Evolutionary conservation across 306 rosid genomes (phyloP).

Genomic region (Prosopis cineraria): DNA sequence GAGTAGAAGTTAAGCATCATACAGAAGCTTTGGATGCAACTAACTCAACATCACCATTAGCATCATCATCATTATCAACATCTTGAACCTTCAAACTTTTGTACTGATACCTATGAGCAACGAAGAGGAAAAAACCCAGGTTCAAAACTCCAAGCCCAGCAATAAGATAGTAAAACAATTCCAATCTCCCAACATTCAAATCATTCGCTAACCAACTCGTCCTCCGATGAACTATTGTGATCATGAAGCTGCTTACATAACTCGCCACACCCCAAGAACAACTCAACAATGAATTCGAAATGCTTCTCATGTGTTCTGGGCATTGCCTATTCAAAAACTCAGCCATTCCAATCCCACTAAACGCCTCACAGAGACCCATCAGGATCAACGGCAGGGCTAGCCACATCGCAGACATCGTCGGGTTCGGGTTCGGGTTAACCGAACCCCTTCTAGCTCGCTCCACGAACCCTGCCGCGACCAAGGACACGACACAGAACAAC

Average conservation of each 20-base stretch:
- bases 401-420: slow-evolving; percentile 61
- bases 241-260: slow-evolving; percentile 54
- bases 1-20: too few species aligned
- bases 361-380: slow-evolving; percentile 72
- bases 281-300: slow-evolving; percentile 63
- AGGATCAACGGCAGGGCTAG: slow-evolving; percentile 55
- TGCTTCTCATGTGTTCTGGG: slow-evolving; percentile 72
- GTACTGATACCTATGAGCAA: slow-evolving; percentile 58
- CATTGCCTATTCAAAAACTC: slow-evolving; percentile 71
- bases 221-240: slow-evolving; percentile 46
- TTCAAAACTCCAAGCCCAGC: slow-evolving; percentile 56
- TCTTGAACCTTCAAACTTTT: slow-evolving; percentile 27
- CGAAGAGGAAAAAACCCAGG: slow-evolving; percentile 52
- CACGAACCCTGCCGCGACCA: slow-evolving; percentile 40
- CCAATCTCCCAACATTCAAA: slow-evolving; percentile 68
- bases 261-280: slow-evolving; percentile 57
- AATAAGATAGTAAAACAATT: slow-evolving; percentile 29
- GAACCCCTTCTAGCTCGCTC: slow-evolving; percentile 36
- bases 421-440: slow-evolving; percentile 40
- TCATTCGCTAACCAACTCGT: slow-evolving; percentile 76
- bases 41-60: neutral
- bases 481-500: slow-evolving; percentile 39
- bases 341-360: slow-evolving; percentile 58
- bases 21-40: neutral
- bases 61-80: neutral